Conservation (phyloP, 1,284 basidiomycete species). For the Puccinia hordei region DNA sequence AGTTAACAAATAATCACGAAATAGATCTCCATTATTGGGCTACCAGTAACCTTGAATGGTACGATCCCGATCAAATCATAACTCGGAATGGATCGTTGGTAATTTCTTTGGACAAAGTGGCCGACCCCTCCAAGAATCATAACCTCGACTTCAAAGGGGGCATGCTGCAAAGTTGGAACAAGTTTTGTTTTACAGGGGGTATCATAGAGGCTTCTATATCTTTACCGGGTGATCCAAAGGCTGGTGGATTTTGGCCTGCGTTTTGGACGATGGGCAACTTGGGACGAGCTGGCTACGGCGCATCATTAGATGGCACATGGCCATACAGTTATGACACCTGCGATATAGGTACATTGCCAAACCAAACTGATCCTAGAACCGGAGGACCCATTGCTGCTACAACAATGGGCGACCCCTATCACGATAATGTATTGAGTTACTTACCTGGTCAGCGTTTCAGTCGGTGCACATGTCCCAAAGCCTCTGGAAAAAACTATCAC, state of each 20-base stretch:
- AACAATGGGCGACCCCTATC: slow-evolving; percentile 53
- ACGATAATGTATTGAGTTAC: slow-evolving; percentile 59
- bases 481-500: slow-evolving; percentile 56
- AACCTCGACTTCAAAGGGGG: slow-evolving; percentile 71
- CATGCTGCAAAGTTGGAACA: slow-evolving; percentile 66
- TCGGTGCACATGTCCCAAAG: slow-evolving; percentile 61
- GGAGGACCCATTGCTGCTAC: slow-evolving; percentile 54
- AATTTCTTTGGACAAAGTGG: slow-evolving; percentile 69
- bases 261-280: slow-evolving; percentile 92
- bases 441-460: slow-evolving; percentile 63
- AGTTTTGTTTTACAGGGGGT: slow-evolving; percentile 91
- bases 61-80: slow-evolving; percentile 75
- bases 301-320: slow-evolving; percentile 78
- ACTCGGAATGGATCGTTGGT: slow-evolving; percentile 77
- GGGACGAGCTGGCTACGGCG: slow-evolving; percentile 77
- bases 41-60: slow-evolving; percentile 70
- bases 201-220: slow-evolving; percentile 70
- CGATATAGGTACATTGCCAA: slow-evolving; percentile 79
- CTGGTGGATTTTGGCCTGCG: slow-evolving; percentile 71
- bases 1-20: too few species aligned
- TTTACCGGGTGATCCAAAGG: slow-evolving; percentile 68
- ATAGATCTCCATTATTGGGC: slow-evolving; percentile 77
- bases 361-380: slow-evolving; percentile 65
- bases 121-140: slow-evolving; percentile 63
- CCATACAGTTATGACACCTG: slow-evolving; percentile 72